phyloP scores from a whole-genome alignment of 2,329 filamentous ascomycete species.

The Tolypocladium cylindrosporum region DNA sequence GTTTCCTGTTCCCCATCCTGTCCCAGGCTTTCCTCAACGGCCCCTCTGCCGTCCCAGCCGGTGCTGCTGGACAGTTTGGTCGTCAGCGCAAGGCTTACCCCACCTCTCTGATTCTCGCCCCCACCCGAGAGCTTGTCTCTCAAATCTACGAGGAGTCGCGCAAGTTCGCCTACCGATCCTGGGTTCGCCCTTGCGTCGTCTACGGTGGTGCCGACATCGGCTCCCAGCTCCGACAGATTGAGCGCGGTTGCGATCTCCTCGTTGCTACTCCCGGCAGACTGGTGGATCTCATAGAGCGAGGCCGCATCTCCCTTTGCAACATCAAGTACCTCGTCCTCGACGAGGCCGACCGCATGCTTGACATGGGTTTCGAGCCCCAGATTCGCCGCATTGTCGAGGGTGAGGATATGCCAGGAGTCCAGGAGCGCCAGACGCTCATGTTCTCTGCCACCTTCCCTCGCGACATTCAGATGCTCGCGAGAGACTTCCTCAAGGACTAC shows the following conservation, averaged over 20 bases:
- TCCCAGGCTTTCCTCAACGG: conserved; percentile 94
- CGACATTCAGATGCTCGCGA: conserved; percentile 97
- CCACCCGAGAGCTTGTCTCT: conserved; percentile 95
- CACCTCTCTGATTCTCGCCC: conserved; percentile 89
- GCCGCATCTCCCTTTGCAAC: conserved; percentile 92
- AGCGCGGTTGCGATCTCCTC: conserved; percentile 91
- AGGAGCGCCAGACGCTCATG: conserved; percentile 94
- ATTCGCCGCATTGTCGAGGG: conserved; percentile 97
- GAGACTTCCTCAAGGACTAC: conserved; percentile 98
- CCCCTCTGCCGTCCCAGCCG: conserved; percentile 58
- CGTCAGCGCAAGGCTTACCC: conserved; percentile 97
- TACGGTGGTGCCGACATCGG: conserved; percentile 99
- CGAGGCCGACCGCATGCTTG: conserved; percentile 99
- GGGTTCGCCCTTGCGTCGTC: conserved; percentile 96
- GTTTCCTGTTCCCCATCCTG: conserved; percentile 97
- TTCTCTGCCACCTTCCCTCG: conserved; percentile 98
- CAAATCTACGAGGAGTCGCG: conserved; percentile 97
- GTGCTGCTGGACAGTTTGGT: conserved; percentile 62
- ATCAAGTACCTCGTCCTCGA: conserved; percentile 99
- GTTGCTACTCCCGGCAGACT: conserved; percentile 96
- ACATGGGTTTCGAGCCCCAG: conserved; percentile 99
- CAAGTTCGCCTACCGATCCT: conserved; percentile 98
- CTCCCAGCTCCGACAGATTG: conserved; percentile 94
- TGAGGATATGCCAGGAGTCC: conserved; percentile 87
- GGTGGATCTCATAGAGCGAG: conserved; percentile 96